Conservation (phyloP, 179 eudicot genomes). For the Nepenthes alata region DNA sequence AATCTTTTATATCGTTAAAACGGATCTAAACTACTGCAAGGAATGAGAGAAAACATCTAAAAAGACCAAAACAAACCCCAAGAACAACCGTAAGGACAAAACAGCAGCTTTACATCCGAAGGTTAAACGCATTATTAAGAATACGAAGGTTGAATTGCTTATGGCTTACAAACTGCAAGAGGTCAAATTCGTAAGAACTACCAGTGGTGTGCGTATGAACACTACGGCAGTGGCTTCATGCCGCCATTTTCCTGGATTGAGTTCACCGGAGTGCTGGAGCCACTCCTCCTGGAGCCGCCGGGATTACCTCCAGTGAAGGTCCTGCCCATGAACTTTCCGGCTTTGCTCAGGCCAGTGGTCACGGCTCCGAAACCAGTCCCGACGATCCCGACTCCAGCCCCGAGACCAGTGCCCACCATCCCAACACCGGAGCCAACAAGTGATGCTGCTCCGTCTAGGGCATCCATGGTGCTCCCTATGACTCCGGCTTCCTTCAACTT, state of each 20-base stretch:
- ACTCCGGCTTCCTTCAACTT: slow-evolving; percentile 76
- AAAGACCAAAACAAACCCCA: no score
- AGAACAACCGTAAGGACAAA: no score
- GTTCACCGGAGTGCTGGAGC: slow-evolving; percentile 45
- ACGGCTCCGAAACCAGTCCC: slow-evolving; percentile 57
- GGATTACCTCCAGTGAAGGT: slow-evolving; percentile 49
- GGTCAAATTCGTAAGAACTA: no score
- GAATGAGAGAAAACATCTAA: no score
- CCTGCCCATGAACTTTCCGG: slow-evolving; percentile 87
- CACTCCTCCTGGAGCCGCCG: slow-evolving; percentile 33
- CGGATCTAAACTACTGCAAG: no score
- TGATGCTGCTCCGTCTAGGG: slow-evolving; percentile 62
- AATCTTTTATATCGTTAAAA: no score
- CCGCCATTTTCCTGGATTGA: slow-evolving; percentile 41
- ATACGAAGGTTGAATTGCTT: no score
- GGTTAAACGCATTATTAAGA: no score
- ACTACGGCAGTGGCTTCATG: slow-evolving; percentile 14
- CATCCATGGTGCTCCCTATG: slow-evolving; percentile 86
- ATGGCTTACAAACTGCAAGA: no score
- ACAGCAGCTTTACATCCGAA: no score
- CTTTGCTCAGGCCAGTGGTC: slow-evolving; percentile 68
- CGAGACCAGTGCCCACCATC: slow-evolving; percentile 51
- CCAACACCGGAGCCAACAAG: slow-evolving; percentile 59
- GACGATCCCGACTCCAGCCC: slow-evolving; percentile 41
- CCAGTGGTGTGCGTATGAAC: not conserved